These are phyloP conservation scores for Tillandsia fasciculata DNA, from an alignment of 176 grass and related monocot genomes.

Conservation along the genomic window DNA sequence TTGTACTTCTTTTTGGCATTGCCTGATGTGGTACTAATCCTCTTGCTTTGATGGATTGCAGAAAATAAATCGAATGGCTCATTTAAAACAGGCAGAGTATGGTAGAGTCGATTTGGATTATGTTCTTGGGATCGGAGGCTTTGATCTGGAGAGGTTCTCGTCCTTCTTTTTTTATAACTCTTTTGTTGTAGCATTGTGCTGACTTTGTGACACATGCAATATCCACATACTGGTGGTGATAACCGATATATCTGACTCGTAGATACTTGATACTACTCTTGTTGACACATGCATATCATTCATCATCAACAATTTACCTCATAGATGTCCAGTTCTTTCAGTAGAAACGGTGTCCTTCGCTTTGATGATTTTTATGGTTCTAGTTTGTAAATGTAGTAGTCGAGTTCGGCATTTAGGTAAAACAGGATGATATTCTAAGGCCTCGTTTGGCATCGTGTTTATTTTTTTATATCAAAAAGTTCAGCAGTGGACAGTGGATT, in stretches of 20 bases:
- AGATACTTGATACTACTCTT: too few relatives aligned
- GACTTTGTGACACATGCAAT: background rate
- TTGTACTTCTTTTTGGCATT: background rate
- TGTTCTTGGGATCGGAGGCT: slow-evolving; percentile 98
- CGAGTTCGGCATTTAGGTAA: too few relatives aligned
- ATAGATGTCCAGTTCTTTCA: background rate
- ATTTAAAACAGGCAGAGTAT: slow-evolving; percentile 80
- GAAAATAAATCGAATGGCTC: slow-evolving; percentile 87
- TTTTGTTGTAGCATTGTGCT: background rate
- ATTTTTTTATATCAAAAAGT: too few relatives aligned
- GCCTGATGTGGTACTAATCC: slow-evolving; percentile 14
- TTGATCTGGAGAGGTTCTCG: slow-evolving; percentile 88
- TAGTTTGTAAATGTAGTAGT: too few relatives aligned
- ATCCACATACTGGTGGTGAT: too few relatives aligned
- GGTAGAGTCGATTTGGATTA: slow-evolving; percentile 95
- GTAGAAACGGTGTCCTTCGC: background rate
- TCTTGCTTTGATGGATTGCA: slow-evolving; percentile 32
- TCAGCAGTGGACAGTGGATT: too few relatives aligned
- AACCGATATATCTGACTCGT: too few relatives aligned
- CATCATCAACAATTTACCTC: background rate
- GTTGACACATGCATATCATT: background rate
- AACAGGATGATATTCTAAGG: too few relatives aligned
- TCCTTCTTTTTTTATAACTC: slow-evolving; percentile 15
- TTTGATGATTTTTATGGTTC: too few relatives aligned
- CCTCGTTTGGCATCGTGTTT: too few relatives aligned